Evolutionary conservation across 1,139 yeast species (phyloP).

Genomic region (Fermentozyma sake): DNA sequence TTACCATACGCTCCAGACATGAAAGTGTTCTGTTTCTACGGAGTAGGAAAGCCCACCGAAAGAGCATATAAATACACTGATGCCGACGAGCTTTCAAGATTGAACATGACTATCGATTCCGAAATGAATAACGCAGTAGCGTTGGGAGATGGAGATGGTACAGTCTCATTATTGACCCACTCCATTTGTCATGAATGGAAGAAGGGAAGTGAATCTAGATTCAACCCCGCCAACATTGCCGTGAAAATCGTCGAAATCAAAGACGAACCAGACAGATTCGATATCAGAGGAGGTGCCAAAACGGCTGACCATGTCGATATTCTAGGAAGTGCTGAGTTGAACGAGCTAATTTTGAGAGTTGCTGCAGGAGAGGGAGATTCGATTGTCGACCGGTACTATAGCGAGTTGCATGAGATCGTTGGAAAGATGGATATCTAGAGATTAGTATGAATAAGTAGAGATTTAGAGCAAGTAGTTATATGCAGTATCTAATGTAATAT

Average conservation of each 20-base stretch:
- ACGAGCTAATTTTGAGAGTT: conserved; percentile 75
- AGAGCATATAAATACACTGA: conserved; percentile 77
- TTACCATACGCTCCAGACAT: conserved; percentile 91
- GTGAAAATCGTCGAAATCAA: conserved; percentile 85
- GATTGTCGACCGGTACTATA: conserved; percentile 56
- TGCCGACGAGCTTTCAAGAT: conserved; percentile 51
- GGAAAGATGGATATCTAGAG: conserved; percentile 34
- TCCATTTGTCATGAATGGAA: conserved; percentile 82
- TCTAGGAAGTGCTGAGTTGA: conserved; percentile 86
- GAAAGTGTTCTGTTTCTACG: conserved; percentile 87
- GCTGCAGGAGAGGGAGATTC: conserved; percentile 75
- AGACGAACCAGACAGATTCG: conserved; percentile 91
- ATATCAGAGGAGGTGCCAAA: conserved; percentile 94
- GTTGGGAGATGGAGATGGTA: conserved; percentile 94
- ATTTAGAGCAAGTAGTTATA: background rate
- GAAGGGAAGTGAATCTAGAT: conserved; percentile 54
- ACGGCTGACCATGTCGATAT: conserved; percentile 98
- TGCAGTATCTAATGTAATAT: too few relatives aligned
- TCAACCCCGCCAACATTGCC: conserved; percentile 71
- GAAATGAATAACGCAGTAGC: conserved; percentile 58
- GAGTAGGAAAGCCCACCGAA: conserved; percentile 94
- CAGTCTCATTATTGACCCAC: conserved; percentile 83
- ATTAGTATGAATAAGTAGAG: background rate
- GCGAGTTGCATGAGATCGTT: conserved; percentile 60
- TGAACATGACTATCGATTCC: conserved; percentile 67